phyloP scores from a whole-genome alignment of 805 yeast genomes.

The Metschnikowia reukaufii region DNA sequence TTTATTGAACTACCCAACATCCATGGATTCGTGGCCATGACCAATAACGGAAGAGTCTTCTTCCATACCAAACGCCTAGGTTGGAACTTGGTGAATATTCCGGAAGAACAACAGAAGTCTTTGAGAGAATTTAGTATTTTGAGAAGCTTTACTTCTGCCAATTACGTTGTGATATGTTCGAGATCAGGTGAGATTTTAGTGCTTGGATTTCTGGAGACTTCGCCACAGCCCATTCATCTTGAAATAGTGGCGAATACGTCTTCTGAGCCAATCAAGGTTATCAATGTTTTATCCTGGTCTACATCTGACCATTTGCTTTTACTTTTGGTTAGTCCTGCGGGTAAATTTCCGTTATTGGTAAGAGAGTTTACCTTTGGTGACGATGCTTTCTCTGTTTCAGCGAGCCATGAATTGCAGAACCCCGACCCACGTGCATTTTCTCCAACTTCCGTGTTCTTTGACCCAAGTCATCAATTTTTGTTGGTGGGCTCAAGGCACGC shows the following conservation, averaged over 20 bases:
- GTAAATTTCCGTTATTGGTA: constrained; percentile 51
- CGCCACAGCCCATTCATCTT: constrained; percentile 1
- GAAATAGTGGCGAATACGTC: constrained; percentile 1
- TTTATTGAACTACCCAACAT: constrained; percentile 46
- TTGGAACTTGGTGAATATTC: constrained; percentile 8
- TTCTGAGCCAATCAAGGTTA: constrained; percentile 41
- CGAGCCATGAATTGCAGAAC: constrained; percentile 26
- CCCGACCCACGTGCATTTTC: constrained; percentile 13
- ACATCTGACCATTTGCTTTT: constrained; percentile 28
- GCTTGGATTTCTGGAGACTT: constrained; percentile 34
- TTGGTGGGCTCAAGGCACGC: constrained; percentile 74
- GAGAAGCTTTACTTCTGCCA: constrained; percentile 38
- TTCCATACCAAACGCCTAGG: constrained; percentile 2
- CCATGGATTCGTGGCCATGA: constrained; percentile 49
- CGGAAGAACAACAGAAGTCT: background rate
- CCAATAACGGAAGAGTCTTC: constrained; percentile 60
- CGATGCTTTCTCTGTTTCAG: constrained; percentile 20
- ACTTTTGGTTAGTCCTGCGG: constrained; percentile 68
- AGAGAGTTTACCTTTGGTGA: constrained; percentile 30
- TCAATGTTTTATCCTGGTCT: constrained; percentile 46
- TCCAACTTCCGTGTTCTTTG: constrained; percentile 51
- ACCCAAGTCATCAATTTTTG: constrained; percentile 38
- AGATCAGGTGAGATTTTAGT: constrained; percentile 44
- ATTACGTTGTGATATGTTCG: constrained; percentile 27
- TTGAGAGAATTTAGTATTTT: constrained; percentile 41